Evolutionary conservation across 2,329 filamentous ascomycete genomes (phyloP), one percentile per base, ranked within the genome.

Genomic region (Alternaria sp.): DNA sequence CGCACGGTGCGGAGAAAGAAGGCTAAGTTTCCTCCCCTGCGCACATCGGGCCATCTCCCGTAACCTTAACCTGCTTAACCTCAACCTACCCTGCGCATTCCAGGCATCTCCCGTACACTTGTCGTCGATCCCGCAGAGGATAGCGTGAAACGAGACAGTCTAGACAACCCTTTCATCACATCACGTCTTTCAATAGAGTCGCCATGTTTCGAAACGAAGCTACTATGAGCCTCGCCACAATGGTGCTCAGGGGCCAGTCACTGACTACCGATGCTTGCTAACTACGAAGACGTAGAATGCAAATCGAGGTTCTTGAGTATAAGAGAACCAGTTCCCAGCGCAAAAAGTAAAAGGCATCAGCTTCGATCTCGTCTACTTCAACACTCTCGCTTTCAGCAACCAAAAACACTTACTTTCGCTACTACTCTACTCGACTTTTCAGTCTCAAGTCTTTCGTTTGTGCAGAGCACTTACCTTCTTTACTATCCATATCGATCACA

Each of bases 171-270:
- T 51, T 46, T 22, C 45, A 54, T 51, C 41, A 50, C 25, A 54
- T 27, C 32, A 54, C 41, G 36, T 51, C 38, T 38, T 41, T 41
- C 28, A 30, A 46, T 36, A 45, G 38, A 50, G 38, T 48, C 43
- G 40, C 38, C 46, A 51, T 45, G 57, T 60, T 60, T 57, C 57
- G 53, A 57, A 60, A 60, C 53, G 30, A 40, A 25, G 36, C 52
- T 48, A 48, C 50, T 34, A 32, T 38, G 38, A 32, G 45, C 30
- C 45, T 49, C 45, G 38, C 45, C 53, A 57, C 40, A 25, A 51
- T 41, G 28, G 40, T 46, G 32, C 36, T 38, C 38, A 49, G 30
- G 38, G 38, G 30, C n/a, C 25, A 32, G 9, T 50, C 32, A 36
- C 20, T 50, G 30, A 50, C 46, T 50, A 38, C 20, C 14, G 32